Evolutionary conservation across 495 filamentous ascomycete species (phyloP), one percentile per base, ranked within the genome.

Genomic region (Glonium stellatum): DNA sequence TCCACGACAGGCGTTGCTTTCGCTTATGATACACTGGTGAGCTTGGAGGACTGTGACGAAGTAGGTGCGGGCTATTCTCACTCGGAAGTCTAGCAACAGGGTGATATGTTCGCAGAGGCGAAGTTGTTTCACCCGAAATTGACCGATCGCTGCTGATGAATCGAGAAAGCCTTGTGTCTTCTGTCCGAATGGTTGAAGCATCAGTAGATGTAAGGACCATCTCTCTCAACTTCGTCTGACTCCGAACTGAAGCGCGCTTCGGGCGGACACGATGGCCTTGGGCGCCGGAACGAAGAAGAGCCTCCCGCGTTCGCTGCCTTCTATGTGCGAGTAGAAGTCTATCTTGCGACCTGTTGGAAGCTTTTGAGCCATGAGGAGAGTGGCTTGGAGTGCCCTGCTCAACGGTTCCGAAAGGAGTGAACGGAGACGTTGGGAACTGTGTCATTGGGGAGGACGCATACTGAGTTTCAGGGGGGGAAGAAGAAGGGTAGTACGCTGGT

Each of bases 201-300:
- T 60, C 55, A 2, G 60, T 34, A 15, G 60, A 44, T 21, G 12
- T 44, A 11, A 67, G 57, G 13, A 67, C 34, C 64, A 67, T 67
- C 34, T 63, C 55, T 6, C 64, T 55, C 1, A 67, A 50, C 50
- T 55, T 67, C 13, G 64, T 67, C 18, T 67, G 64, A n/a, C 60
- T 46, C 15, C n/a, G 51, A 5, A 67, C 64, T 13, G 64, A 51
- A 22, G 64, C 23, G 34, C 59, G 64, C 11, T 52, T 55, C 12
- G 39, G 13, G 39, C 39, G 39, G 18, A 13, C 13, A 15, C 39
- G 4, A 18, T 44, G 39, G 39, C 39, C 18, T 44, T 44, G 13
- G 13, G 12, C 4, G 39, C 18, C 13, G 18, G 39, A 13, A 44
- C 39, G 39, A 44, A 11, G 39, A 11, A 44, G 39, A 18, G 13